Evolutionary conservation across 306 rosid genomes (phyloP), one percentile per base, ranked within the genome.

Genomic region (Carpinus fangiana): DNA sequence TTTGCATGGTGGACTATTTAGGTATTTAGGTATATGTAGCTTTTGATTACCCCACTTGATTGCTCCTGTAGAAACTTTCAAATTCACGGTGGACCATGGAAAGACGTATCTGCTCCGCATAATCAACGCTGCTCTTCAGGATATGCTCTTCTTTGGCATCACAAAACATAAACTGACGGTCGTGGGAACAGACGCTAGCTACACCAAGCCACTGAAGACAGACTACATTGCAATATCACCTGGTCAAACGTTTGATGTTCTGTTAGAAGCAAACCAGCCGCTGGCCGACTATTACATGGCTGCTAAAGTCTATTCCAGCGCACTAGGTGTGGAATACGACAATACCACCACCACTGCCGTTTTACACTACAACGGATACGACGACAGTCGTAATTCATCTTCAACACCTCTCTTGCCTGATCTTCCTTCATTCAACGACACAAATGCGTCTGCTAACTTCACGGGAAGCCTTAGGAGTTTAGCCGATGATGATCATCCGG

Each of bases 171-270:
- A 82, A 14, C 75, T 89, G 17, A 89, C 89, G n/a, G 83, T 91
- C 16, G 90, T 91, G 2, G 93, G 88, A 72, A 41, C 76, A 2
- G 93, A 90, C 47, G 96, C 84, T 1, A 79, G 84, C 89, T 89
- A 90, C 83, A 76, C 78, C 4, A 86, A 89, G 82, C 91, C 90
- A 18, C 6, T 89, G 51, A 61, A 74, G 11, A 78, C 83, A 26
- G 82, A 86, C 18, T 73, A 84, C 83, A 55, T 91, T 34, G 71
- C 87, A 48, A 87, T 89, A 51, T 16, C 89, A 0, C 96, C 93
- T 0, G 96, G 93, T 3, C 96, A 90, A 77, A 80, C 96, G 18
- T 68, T 85, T 38, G 90, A 87, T 48, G 90, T 80, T 28, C 50
- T 90, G 50, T 70, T 89, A 0, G 16, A 72, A 74, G 70, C 96